phyloP scores from a whole-genome alignment of 2,329 filamentous ascomycete genomes.

The Fusarium anguioides region DNA sequence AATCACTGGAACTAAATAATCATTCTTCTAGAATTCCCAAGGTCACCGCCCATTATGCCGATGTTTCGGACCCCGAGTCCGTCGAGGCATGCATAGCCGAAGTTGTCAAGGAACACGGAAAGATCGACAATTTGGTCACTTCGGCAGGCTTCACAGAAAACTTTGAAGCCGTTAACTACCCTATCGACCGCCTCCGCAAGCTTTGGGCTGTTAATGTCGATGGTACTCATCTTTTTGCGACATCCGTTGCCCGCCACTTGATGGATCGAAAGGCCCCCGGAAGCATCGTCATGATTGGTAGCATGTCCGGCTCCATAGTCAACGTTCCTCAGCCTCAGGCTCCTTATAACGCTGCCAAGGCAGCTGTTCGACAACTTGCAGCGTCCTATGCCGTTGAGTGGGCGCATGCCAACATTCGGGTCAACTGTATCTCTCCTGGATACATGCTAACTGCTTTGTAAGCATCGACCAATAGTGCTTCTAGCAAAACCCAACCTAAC shows the following conservation, averaged over 20 bases:
- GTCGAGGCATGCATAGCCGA: conserved; percentile 80
- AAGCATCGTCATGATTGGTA: conserved; percentile 93
- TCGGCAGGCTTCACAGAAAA: conserved; percentile 98
- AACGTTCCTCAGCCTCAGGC: conserved; percentile 95
- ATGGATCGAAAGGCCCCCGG: conserved; percentile 83
- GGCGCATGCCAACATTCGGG: conserved; percentile 86
- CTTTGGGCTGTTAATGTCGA: conserved; percentile 95
- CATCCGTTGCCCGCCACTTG: conserved; percentile 85
- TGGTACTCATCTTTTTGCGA: conserved; percentile 90
- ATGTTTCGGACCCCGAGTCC: conserved; percentile 83
- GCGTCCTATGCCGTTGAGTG: conserved; percentile 93
- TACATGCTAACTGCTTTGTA: conserved; percentile 97
- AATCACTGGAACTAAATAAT: conserved; percentile 5
- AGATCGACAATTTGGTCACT: conserved; percentile 92
- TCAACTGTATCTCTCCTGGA: conserved; percentile 94
- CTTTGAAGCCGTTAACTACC: conserved; percentile 91
- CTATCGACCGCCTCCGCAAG: conserved; percentile 89
- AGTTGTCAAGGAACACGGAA: conserved; percentile 69
- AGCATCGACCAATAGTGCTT: conserved; percentile 52
- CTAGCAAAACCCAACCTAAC: neutral
- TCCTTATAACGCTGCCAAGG: conserved; percentile 94
- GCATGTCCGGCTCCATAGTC: conserved; percentile 93
- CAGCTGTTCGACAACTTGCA: conserved; percentile 88
- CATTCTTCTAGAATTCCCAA: conserved; percentile 70
- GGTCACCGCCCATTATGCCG: conserved; percentile 89